phyloP scores from a whole-genome alignment of 129 eudicot genomes.

The Flaveria trinervia region DNA sequence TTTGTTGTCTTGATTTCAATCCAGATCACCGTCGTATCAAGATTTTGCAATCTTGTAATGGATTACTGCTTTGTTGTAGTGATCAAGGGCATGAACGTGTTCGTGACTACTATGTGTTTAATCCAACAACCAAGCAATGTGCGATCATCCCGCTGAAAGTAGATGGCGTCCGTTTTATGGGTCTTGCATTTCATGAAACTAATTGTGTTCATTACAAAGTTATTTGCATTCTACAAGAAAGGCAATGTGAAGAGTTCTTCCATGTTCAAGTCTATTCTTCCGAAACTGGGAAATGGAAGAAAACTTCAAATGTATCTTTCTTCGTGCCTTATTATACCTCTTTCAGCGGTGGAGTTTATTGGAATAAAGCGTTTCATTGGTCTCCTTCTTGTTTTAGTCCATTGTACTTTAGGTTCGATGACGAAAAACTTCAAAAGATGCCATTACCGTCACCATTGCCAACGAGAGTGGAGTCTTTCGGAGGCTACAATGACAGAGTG shows the following conservation, averaged over 20 bases:
- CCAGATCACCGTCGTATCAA: neutral
- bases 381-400: slow-evolving; percentile 2
- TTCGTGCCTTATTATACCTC: neutral
- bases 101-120: slow-evolving; percentile 8
- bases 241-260: neutral
- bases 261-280: slow-evolving; percentile 37
- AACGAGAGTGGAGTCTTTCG: neutral
- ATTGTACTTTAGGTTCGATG: slow-evolving; percentile 29
- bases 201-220: neutral
- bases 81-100: neutral
- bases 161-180: slow-evolving; percentile 5
- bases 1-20: neutral
- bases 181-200: slow-evolving; percentile 18
- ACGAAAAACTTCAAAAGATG: slow-evolving; percentile 15
- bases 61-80: slow-evolving; percentile 19
- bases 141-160: neutral
- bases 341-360: slow-evolving; percentile 31
- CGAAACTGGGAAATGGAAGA: slow-evolving; percentile 36
- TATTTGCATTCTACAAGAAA: slow-evolving; percentile 2
- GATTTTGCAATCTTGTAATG: slow-evolving; percentile 14
- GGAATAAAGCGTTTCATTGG: slow-evolving; percentile 42
- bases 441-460: slow-evolving; percentile 19
- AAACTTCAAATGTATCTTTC: slow-evolving; percentile 11
- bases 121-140: slow-evolving; percentile 14
- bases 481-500: neutral